Evolutionary conservation across 441 rosid species (phyloP).

Genomic region (Rhodomyrtus psidioides): DNA sequence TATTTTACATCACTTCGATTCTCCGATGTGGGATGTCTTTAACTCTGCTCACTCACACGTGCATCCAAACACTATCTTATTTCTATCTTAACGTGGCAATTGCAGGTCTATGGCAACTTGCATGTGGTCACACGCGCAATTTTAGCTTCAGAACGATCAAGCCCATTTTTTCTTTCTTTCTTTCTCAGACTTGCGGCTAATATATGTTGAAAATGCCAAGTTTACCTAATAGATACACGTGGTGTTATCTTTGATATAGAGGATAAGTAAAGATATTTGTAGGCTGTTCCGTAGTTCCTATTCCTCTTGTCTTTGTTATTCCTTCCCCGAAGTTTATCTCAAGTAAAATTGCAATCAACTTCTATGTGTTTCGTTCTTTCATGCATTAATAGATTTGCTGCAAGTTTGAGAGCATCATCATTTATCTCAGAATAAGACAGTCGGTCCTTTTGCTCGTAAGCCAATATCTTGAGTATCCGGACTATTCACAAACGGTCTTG

Average conservation of each 20-base stretch:
- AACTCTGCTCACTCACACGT: too few relatives aligned
- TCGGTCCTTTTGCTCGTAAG: not conserved
- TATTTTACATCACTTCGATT: too few relatives aligned
- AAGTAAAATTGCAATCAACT: not conserved
- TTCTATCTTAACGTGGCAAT: not conserved
- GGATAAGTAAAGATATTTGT: accelerated
- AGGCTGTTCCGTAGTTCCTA: not conserved
- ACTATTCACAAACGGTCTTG: not conserved
- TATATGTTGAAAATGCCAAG: too few relatives aligned
- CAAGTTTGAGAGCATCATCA: not conserved
- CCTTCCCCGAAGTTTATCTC: not conserved
- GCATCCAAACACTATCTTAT: not conserved
- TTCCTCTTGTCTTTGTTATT: not conserved
- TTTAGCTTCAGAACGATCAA: not conserved
- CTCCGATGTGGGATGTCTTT: too few relatives aligned
- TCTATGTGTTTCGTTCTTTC: not conserved
- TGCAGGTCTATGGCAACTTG: not conserved
- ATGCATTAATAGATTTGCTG: not conserved
- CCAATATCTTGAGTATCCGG: not conserved
- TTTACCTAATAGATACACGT: not conserved
- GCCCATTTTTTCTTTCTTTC: too few relatives aligned
- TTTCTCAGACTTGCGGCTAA: too few relatives aligned
- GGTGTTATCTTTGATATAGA: not conserved
- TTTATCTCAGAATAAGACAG: not conserved
- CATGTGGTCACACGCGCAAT: not conserved